These are phyloP conservation scores for Rhodotorula babjevae DNA, from an alignment of 768 basidiomycete species.

Conservation along the genomic window DNA sequence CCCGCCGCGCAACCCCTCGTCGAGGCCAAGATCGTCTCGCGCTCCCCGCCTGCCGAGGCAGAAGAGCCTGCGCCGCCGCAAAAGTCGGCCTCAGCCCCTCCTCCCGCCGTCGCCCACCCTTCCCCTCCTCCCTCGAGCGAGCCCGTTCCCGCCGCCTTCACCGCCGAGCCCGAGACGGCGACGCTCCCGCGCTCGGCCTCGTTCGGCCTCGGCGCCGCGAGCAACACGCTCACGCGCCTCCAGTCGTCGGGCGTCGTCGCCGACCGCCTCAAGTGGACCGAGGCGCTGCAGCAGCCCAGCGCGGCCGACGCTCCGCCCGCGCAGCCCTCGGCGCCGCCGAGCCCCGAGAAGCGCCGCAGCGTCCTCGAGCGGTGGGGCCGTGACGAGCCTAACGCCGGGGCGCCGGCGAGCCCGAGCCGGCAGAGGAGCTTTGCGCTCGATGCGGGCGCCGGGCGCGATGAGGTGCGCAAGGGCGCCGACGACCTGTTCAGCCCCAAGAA, in stretches of 20 bases:
- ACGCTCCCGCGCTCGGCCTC: background rate
- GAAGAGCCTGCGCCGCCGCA: background rate
- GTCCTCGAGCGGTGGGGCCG: slow-evolving; percentile 30
- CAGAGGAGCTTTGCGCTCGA: background rate
- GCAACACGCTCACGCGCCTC: slow-evolving; percentile 28
- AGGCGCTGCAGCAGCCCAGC: background rate
- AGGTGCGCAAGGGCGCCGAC: background rate
- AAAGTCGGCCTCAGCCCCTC: background rate
- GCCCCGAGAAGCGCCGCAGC: slow-evolving; percentile 24
- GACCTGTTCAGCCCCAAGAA: background rate
- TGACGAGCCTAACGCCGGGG: slow-evolving; percentile 13
- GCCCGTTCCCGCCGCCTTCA: background rate
- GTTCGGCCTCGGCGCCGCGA: background rate
- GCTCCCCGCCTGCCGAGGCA: background rate
- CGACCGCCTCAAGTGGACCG: slow-evolving; percentile 25
- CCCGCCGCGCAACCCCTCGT: slow-evolving; percentile 3
- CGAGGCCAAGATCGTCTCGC: slow-evolving; percentile 32
- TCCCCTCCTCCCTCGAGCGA: background rate
- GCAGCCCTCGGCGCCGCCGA: background rate
- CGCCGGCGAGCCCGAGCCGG: background rate
- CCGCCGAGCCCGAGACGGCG: background rate
- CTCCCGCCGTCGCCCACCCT: background rate
- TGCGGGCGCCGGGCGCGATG: no score
- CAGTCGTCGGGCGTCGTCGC: slow-evolving; percentile 27
- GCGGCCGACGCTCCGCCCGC: background rate